A percentile compares a stretch with the other conserved stretches of the same genome.
phyloP scores from a whole-genome alignment of 805 yeast genomes.

The Candida gorgasii region DNA sequence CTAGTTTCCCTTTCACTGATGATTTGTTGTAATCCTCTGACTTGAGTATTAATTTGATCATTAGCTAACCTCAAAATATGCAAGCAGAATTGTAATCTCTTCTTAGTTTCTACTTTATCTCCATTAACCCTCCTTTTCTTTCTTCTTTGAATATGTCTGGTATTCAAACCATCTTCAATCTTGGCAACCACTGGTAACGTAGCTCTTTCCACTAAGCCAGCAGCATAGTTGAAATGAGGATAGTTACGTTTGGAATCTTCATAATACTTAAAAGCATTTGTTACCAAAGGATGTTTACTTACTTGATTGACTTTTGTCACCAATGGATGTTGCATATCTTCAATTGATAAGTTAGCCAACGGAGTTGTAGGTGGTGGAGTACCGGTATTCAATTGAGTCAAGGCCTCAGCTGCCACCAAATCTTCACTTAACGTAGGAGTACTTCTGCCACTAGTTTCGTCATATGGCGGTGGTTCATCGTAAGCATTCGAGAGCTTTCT shows the following conservation, averaged over 20 bases:
- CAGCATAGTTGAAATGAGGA: conserved; percentile 58
- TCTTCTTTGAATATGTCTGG: conserved; percentile 25
- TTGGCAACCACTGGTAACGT: conserved; percentile 55
- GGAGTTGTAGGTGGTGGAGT: conserved; percentile 16
- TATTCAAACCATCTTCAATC: conserved; percentile 47
- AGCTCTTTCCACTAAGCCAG: conserved; percentile 58
- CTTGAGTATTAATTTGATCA: conserved; percentile 67
- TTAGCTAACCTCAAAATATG: conserved; percentile 82
- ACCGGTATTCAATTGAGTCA: conserved; percentile 33
- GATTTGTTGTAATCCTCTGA: conserved; percentile 56
- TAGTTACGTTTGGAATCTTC: conserved; percentile 46
- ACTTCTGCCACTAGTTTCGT: conserved; percentile 7
- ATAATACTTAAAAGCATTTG: conserved; percentile 50
- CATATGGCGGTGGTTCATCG: conserved; percentile 15
- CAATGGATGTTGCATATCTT: conserved; percentile 33
- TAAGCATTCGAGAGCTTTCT: conserved; percentile 11
- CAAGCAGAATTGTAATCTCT: conserved; percentile 73
- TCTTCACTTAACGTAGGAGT: conserved; percentile 13
- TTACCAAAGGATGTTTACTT: conserved; percentile 43
- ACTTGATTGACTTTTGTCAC: conserved; percentile 40
- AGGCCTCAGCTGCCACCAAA: conserved; percentile 36
- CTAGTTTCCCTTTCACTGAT: conserved; percentile 47
- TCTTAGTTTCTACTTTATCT: conserved; percentile 57
- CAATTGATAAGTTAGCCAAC: conserved; percentile 10
- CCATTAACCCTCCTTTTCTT: conserved; percentile 16